Evolutionary conservation across 2,329 filamentous ascomycete genomes (phyloP), one percentile per base, ranked within the genome.

Genomic region (Aspergillus latus): DNA sequence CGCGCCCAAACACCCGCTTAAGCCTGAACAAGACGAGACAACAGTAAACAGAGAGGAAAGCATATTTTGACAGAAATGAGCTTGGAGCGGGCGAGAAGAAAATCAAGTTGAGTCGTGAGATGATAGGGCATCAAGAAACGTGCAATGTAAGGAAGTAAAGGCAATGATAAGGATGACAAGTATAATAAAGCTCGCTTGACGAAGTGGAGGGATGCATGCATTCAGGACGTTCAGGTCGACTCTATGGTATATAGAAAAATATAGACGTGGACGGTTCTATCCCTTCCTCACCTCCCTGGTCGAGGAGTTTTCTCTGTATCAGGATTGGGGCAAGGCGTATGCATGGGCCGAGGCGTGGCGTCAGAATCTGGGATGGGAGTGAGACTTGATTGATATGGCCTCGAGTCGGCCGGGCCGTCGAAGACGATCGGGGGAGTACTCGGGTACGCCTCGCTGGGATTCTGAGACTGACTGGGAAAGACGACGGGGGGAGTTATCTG

Each of bases 331-430:
- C 66, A 67, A 30, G 68, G 69, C 1, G 64, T 65, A 54, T 71
- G 68, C 29, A 66, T 49, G 42, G 70, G 69, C 26, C 69, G 69
- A 32, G 70, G 70, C 4, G 70, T 72, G 11, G 69, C 67, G 49
- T 72, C 69, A 5, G 70, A 61, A 46, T 72, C 69, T 1, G 62
- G 62, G 5, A 62, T 67, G 10, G 60, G 64, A 11, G 47, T 34
- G 28, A 68, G 61, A 16, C 54, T 45, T 11, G 62, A 54, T 11
- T 71, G 64, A 15, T 48, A 28, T 3, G 62, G 58, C 21, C 49
- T 53, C 5, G 45, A 21, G 11, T 37, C 34, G 11, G 5, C 34
- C 10, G 34, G 10, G 10, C 34, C 11, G 13, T 37, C 34, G 21
- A 64, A 51, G 36, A 57, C 66, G 30, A 69, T 64, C 1, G 59